Conservation (phyloP, 129 eudicot genomes). For the Arctium lappa region DNA sequence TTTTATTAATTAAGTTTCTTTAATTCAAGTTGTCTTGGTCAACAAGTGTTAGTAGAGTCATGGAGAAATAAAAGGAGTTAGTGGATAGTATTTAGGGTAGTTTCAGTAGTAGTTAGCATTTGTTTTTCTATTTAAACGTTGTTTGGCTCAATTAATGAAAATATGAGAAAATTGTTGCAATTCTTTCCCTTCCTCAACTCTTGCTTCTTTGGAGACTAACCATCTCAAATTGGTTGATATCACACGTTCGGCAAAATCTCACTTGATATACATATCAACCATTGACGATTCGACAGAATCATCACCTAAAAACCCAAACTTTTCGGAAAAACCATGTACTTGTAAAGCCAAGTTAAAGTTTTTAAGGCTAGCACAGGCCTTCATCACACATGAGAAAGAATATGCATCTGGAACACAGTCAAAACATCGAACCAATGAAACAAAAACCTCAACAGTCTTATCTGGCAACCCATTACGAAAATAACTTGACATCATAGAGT, state of each 20-base stretch:
- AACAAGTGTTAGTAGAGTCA: no score
- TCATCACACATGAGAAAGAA: constrained; percentile 48
- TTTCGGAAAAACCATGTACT: constrained; percentile 38
- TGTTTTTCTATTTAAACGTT: no score
- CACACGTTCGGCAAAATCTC: constrained; percentile 38
- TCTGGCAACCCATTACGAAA: constrained; percentile 29
- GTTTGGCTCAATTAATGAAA: no score
- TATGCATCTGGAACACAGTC: constrained; percentile 38
- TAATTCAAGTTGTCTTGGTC: no score
- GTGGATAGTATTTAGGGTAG: no score
- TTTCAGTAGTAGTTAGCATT: no score
- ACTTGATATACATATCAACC: constrained; percentile 52
- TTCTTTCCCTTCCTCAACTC: no score
- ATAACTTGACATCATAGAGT: constrained; percentile 55
- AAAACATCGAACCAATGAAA: constrained; percentile 24
- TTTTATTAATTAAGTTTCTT: no score
- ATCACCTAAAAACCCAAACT: constrained; percentile 34
- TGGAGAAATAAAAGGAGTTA: no score
- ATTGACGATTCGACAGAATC: constrained; percentile 36
- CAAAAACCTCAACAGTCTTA: constrained; percentile 25
- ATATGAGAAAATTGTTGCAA: no score
- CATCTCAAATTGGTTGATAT: no score
- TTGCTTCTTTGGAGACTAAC: no score
- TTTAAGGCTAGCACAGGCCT: constrained; percentile 41
- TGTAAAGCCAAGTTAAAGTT: constrained; percentile 37